These are phyloP conservation scores for Physcomitrellopsis africana DNA, from an alignment of 225 moss, liverwort and hornwort species.

Conservation along the genomic window DNA sequence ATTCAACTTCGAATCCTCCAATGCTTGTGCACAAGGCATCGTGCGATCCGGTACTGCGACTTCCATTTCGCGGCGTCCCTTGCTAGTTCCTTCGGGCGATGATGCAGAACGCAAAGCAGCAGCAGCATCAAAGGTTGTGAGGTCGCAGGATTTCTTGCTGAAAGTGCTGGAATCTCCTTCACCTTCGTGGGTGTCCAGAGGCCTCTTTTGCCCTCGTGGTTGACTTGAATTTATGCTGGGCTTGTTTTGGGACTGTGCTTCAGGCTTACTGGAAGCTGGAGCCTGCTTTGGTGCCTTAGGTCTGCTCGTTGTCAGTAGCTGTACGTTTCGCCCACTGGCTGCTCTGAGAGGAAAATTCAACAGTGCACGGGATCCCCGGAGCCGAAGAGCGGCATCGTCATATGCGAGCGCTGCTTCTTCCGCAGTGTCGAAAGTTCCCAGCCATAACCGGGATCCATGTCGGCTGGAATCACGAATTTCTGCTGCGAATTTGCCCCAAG, in stretches of 20 bases:
- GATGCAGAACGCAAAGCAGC: background rate
- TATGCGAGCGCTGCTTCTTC: conserved; percentile 63
- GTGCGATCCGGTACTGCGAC: background rate
- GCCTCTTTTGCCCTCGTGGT: conserved; percentile 21
- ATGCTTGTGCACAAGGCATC: background rate
- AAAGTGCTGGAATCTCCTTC: conserved; percentile 4
- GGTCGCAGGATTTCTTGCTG: conserved; percentile 20
- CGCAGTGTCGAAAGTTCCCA: conserved; percentile 56
- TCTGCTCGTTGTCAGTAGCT: conserved; percentile 38
- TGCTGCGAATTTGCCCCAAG: conserved; percentile 60
- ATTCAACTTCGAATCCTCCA: conserved; percentile 42
- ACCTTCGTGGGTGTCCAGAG: conserved; percentile 12
- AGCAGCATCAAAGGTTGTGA: background rate
- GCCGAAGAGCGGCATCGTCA: conserved; percentile 52
- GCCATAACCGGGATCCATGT: conserved; percentile 55
- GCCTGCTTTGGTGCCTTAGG: conserved; percentile 31
- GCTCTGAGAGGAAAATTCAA: conserved; percentile 67
- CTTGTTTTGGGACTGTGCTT: background rate
- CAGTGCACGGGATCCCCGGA: conserved; percentile 65
- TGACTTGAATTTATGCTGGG: background rate
- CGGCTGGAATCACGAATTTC: conserved; percentile 56
- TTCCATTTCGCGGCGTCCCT: conserved; percentile 17
- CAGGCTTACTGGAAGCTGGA: background rate
- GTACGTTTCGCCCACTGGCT: conserved; percentile 51
- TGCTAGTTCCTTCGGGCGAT: background rate